Evolutionary conservation across 2,329 filamentous ascomycete species (phyloP), one percentile per base, ranked within the genome.

Genomic region (Botrytis hyacinthi): DNA sequence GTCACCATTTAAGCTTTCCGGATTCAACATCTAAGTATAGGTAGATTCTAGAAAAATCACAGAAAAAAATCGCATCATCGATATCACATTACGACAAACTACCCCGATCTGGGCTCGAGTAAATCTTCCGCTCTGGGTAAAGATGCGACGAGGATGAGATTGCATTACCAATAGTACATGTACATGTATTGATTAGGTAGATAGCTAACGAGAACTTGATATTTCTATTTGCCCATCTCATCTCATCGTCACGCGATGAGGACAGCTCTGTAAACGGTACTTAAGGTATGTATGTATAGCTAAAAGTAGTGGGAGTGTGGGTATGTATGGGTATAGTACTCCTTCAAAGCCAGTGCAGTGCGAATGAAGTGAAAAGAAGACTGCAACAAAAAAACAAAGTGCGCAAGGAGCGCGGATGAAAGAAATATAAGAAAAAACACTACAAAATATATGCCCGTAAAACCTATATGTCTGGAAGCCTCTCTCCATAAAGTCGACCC

Each of bases 301-400:
- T 54, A 68, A 40, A 54, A 54, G 46, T 54, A 54, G 54, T 68
- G 35, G 46, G 66, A 68, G 66, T 68, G 40, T 68, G 48, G 66
- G 66, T 68, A 68, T 68, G 66, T 42, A 32, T 68, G 66, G 66
- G 66, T 68, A 68, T 68, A 68, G 35, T 68, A 68, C 66, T 68
- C 66, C 66, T 68, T 57, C 48, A 29, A 68, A 42, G 66, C 66
- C 48, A 68, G 66, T n/a, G 20, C 40, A 63, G 61, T 40, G 61
- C 40, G 20, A 44, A 51, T 40, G 26, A 40, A 54, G 37, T 7
- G 37, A 40, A 40, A 29, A 67, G 16, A 32, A 54, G 10, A 54
- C 48, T 16, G 14, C 22, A 14, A 37, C 32, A 40, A 37, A 57
- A 29, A 29, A 69, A 42, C 16, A 22, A 69, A 32, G 26, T 42